Base-by-base conservation (phyloP, 2,329 filamentous ascomycete genomes). In the Mariannaea sp. region DNA sequence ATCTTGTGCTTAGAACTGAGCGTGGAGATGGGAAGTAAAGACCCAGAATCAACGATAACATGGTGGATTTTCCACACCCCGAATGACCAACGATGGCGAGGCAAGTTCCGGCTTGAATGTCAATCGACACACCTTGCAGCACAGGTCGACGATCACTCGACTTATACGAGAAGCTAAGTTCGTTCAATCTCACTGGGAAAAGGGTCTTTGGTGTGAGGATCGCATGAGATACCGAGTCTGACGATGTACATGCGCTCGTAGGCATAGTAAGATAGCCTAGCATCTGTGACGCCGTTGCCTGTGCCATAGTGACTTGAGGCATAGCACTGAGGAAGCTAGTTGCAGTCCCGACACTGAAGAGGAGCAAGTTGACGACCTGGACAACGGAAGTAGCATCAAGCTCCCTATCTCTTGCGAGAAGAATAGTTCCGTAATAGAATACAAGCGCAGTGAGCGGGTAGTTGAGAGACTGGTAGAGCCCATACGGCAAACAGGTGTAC, bases 1-100 rank as follows among this genome's bases (percentile, higher is more conserved):
- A 54, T 8, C 30, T 9, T 7, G 24, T 49, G 8, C 48, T 46
- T 32, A 53, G 16, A 6, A 49, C 17, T 1, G 55, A 17, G 1
- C 41, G 7, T 40, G 49, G 3, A 30, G 40, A n/a, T 0, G 80
- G 77, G 2, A 70, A 60, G 60, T 94, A 91, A 0, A 97, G 77
- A 1, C 87, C 84, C 4, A 95, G 74, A 0, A 97, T 76, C 0
- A 97, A 74, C 0, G 88, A 83, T 1, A 88, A 80, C 29, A 97
- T 79, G 0, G 93, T 97, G 12, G 88, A 92, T 73, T 99, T 97
- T 1, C 94, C 93, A n/a, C 88, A 90, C 0, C 94, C 93, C 0
- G 92, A 96, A 1, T 82, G 75, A 1, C 93, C 92, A 2, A 95
- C 91, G 16, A 97, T 84, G 2, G 90, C 91, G 0, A 86, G 86